A percentile compares a stretch with the other conserved stretches of the same genome.
phyloP scores from a whole-genome alignment of 495 filamentous ascomycete species.

The Xylaria acuta region DNA sequence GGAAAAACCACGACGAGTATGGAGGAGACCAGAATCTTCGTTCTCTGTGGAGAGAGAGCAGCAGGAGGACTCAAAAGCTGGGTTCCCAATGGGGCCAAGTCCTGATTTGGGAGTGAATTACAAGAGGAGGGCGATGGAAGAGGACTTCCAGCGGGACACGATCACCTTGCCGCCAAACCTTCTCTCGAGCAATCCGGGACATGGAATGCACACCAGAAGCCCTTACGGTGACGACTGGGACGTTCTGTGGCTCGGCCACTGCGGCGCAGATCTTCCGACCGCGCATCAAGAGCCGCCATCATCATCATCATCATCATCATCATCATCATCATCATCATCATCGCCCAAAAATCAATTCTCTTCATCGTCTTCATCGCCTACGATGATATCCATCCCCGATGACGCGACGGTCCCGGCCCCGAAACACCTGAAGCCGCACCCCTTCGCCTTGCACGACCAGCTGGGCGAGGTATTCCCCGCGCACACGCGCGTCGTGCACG shows the following conservation, averaged over 20 bases:
- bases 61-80: not conserved
- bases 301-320: not conserved
- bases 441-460: conserved; percentile 50
- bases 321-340: too few relatives aligned
- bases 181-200: not conserved
- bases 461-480: conserved; percentile 46
- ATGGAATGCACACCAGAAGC: not conserved
- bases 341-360: not conserved
- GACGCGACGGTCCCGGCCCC: conserved; percentile 50
- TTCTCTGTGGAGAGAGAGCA: not conserved
- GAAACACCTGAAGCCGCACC: conserved; percentile 50
- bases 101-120: not conserved
- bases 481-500: conserved; percentile 54
- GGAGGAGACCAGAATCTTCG: not conserved
- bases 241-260: conserved; percentile 59
- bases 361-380: not conserved
- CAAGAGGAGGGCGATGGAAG: not conserved
- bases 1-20: not conserved
- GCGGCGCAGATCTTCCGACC: conserved; percentile 51
- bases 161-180: conserved; percentile 5
- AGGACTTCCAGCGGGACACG: conserved; percentile 3
- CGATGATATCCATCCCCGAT: conserved; percentile 39
- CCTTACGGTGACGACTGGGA: conserved; percentile 56
- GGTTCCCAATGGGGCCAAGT: not conserved
- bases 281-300: not conserved